Evolutionary conservation across 2,329 filamentous ascomycete genomes (phyloP).

Genomic region (Paecilomyces dactylethromorphus): DNA sequence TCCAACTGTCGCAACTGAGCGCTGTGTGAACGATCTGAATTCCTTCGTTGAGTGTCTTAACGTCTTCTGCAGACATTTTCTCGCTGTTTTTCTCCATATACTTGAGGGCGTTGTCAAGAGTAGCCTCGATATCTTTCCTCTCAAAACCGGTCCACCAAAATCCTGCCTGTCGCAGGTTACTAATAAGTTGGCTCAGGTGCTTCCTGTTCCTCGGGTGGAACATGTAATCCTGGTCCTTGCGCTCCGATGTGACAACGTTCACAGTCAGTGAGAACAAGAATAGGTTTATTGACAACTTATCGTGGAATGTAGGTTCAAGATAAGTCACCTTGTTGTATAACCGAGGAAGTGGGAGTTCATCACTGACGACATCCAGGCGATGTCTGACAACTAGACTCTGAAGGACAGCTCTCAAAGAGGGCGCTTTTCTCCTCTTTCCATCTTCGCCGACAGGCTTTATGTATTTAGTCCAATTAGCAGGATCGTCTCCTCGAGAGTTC

Average conservation of each 20-base stretch:
- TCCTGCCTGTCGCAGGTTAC: constrained; percentile 73
- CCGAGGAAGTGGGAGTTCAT: constrained; percentile 59
- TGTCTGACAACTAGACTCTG: constrained; percentile 78
- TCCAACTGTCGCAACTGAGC: constrained; percentile 56
- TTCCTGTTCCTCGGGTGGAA: constrained; percentile 71
- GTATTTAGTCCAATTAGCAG: constrained; percentile 67
- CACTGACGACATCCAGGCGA: constrained; percentile 60
- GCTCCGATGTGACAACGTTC: constrained; percentile 82
- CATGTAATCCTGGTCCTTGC: constrained; percentile 78
- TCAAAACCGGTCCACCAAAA: constrained; percentile 82
- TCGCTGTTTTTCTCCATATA: constrained; percentile 62
- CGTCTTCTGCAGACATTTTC: constrained; percentile 55
- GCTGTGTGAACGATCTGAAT: constrained; percentile 60
- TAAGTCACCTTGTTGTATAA: constrained; percentile 66
- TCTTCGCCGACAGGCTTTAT: constrained; percentile 56
- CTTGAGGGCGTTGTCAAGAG: constrained; percentile 58
- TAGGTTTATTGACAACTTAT: constrained; percentile 74
- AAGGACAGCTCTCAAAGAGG: constrained; percentile 59
- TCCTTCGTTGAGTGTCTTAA: constrained; percentile 53
- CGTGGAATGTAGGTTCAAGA: constrained; percentile 76
- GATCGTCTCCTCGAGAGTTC: constrained; percentile 52
- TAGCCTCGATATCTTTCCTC: constrained; percentile 53
- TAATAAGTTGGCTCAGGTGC: constrained; percentile 61
- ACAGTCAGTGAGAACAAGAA: constrained; percentile 79
- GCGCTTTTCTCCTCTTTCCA: constrained; percentile 41